Conservation (phyloP, 148 eudicot genomes). For the Mesembryanthemum crystallinum region DNA sequence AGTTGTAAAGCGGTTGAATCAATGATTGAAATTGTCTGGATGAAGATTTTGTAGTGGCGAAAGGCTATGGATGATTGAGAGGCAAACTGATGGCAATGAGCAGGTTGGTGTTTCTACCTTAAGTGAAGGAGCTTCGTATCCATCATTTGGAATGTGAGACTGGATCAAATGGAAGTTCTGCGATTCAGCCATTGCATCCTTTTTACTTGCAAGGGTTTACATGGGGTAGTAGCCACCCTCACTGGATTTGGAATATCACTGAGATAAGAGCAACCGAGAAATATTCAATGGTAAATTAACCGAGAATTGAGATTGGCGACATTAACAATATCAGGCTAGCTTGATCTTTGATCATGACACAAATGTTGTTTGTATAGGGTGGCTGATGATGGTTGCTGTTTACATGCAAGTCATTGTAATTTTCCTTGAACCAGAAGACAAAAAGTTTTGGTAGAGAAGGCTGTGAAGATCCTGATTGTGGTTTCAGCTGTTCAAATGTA, state of each 20-base stretch:
- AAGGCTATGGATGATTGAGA: background rate
- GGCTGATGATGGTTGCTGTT: background rate
- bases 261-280: background rate
- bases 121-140: background rate
- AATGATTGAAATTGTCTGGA: background rate
- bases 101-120: background rate
- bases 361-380: background rate
- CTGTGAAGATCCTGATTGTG: background rate
- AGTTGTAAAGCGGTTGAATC: background rate
- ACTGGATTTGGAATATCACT: background rate
- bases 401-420: slow-evolving; percentile 8
- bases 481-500: background rate
- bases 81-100: background rate
- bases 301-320: background rate
- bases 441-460: background rate
- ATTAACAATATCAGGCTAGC: background rate
- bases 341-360: background rate
- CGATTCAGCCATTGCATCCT: background rate
- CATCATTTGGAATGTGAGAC: background rate
- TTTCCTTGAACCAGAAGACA: background rate
- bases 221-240: background rate
- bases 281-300: background rate
- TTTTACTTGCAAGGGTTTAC: background rate
- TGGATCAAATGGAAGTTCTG: background rate
- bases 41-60: background rate